Evolutionary conservation across 441 rosid species (phyloP), one percentile per base, ranked within the genome.

Genomic region (Populus tomentosa): DNA sequence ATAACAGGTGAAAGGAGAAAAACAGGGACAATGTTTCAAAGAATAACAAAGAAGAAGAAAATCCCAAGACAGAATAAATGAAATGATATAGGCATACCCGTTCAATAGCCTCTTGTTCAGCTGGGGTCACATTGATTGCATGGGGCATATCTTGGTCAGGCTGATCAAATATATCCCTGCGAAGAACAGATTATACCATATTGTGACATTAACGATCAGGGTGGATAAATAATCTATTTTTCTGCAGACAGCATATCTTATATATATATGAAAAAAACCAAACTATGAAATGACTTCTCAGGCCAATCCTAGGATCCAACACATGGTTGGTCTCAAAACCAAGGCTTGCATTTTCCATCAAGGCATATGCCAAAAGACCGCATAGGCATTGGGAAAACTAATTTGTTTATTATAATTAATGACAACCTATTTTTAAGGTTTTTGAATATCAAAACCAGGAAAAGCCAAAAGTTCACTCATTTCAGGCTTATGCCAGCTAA

Each of bases 101-200:
- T 79, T 89, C 91, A 46, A 96, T 91, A 7, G 97, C 92, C 79
- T 89, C 98, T 80, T 96, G 99, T 82, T 96, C 99, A 11, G 94
- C 93, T 33, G 95, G 98, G 56, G 98, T 96, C n/a, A 96, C 98
- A 70, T 88, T 93, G 71, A 96, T 84, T 30, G 98, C 90, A 89
- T 94, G 98, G 70, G 98, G 95, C 97, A 91, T 92, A 53, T 96
- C 96, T 84, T 87, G 94, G 42, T 94, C 99, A 28, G 88, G 87
- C 84, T 92, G 98, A 71, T 96, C 98, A 75, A 94, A 91, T 28
- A 90, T 82, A 72, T 94, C 97, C 83, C 97, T 90, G 85, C 61
- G 67, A 7, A 76, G 3, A 78, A 64, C 10, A 35, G 11, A 20
- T 30, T 18, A n/a, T 24, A 28, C 33, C 30, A 65, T 26, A 18